These are phyloP conservation scores for Purpureocillium lavendulum DNA, from an alignment of 2,329 filamentous ascomycete genomes.

Conservation along the genomic window DNA sequence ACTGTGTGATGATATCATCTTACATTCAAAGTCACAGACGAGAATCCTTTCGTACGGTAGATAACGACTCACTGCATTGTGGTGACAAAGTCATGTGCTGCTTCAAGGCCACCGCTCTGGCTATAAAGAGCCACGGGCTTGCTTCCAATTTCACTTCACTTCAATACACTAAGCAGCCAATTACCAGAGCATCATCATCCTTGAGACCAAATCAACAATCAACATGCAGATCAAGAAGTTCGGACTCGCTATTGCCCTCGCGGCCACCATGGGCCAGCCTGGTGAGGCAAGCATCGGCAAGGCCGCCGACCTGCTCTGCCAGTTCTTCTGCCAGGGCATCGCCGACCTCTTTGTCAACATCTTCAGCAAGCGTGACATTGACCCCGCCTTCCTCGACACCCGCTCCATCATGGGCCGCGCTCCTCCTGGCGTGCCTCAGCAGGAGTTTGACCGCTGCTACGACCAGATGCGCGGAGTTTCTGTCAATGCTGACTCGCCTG, in stretches of 20 bases:
- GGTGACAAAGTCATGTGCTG: too few species aligned
- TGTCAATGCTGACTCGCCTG: slow-evolving; percentile 5
- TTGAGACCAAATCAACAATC: too few species aligned
- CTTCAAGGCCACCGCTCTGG: too few species aligned
- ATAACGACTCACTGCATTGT: too few species aligned
- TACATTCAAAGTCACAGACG: too few species aligned
- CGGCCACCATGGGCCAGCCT: slow-evolving; percentile 6
- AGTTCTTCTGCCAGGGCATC: slow-evolving; percentile 5
- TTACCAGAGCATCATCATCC: too few species aligned
- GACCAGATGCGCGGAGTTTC: slow-evolving; percentile 5
- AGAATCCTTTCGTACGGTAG: too few species aligned
- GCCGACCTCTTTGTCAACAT: slow-evolving; percentile 3
- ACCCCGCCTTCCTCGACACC: neutral
- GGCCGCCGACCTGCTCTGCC: slow-evolving; percentile 1
- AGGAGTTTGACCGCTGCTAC: slow-evolving; percentile 9
- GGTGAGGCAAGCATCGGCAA: slow-evolving; percentile 5
- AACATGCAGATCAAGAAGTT: slow-evolving; percentile 6
- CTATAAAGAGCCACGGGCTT: too few species aligned
- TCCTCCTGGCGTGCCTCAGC: slow-evolving; percentile 6
- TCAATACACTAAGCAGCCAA: too few species aligned
- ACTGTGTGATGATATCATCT: too few species aligned
- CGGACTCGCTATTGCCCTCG: slow-evolving; percentile 1
- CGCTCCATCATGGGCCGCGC: neutral
- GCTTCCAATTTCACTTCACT: too few species aligned
- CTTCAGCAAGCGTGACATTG: slow-evolving; percentile 1